phyloP scores from a whole-genome alignment of 106 monocot genomes.

The Xerophyta viscosa region DNA sequence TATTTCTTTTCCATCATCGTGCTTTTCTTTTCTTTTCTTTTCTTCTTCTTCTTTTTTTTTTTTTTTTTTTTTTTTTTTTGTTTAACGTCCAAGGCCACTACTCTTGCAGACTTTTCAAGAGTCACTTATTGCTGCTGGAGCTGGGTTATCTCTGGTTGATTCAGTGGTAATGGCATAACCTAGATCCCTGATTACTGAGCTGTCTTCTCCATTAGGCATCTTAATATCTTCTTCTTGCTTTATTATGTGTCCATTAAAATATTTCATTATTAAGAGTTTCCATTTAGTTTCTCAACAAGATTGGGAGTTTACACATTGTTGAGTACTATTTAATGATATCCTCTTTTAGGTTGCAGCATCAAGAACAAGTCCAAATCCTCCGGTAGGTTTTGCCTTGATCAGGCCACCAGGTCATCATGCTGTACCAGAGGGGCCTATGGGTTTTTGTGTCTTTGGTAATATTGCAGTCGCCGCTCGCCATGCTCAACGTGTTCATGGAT shows the following conservation, averaged over 20 bases:
- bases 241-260: too few relatives aligned
- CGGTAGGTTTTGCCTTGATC: slow-evolving; percentile 84
- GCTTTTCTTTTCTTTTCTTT: too few relatives aligned
- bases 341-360: slow-evolving; percentile 79
- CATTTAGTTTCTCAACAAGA: too few relatives aligned
- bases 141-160: slow-evolving; percentile 80
- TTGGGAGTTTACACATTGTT: too few relatives aligned
- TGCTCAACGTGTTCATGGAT: slow-evolving; percentile 67
- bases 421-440: slow-evolving; percentile 93
- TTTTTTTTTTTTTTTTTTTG: too few relatives aligned
- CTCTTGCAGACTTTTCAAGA: slow-evolving; percentile 87
- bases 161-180: slow-evolving; percentile 47
- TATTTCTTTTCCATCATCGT: too few relatives aligned
- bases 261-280: too few relatives aligned
- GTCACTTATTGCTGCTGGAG: slow-evolving; percentile 86
- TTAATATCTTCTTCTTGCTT: too few relatives aligned
- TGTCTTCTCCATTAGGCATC: too few relatives aligned
- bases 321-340: too few relatives aligned
- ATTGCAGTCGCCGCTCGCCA: slow-evolving; percentile 87
- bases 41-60: too few relatives aligned
- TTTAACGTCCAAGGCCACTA: neutral
- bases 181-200: too few relatives aligned
- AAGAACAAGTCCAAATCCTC: slow-evolving; percentile 32
- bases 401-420: slow-evolving; percentile 99
- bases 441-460: slow-evolving; percentile 97